Conservation (phyloP, 345 rosid species). For the Noccaea caerulescens region DNA sequence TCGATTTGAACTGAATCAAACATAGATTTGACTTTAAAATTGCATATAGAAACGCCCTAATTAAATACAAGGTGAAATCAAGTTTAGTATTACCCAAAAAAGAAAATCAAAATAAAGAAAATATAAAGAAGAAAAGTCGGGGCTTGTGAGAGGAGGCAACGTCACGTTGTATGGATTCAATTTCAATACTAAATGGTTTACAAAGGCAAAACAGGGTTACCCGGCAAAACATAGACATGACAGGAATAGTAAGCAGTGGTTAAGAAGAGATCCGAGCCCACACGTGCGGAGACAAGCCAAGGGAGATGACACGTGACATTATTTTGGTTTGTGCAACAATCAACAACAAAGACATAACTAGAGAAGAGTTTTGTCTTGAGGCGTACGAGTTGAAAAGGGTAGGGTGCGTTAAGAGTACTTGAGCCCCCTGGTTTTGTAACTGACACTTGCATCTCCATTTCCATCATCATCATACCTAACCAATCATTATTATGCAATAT, state of each 20-base stretch:
- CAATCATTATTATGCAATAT: constrained; percentile 16
- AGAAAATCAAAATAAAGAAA: not conserved
- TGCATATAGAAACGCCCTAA: too few relatives aligned
- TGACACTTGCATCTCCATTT: constrained; percentile 22
- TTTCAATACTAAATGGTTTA: constrained; percentile 25
- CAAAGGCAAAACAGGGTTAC: constrained; percentile 26
- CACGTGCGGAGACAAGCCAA: constrained; percentile 43
- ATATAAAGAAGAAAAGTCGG: not conserved
- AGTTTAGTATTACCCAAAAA: not conserved
- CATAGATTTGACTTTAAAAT: not conserved
- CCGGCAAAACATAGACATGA: constrained; percentile 36
- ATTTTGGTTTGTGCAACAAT: constrained; percentile 20
- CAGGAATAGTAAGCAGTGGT: constrained; percentile 42
- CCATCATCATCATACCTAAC: constrained; percentile 20
- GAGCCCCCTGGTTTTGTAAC: constrained; percentile 12
- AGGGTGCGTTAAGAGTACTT: constrained; percentile 10
- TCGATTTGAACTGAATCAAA: not conserved
- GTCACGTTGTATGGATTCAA: constrained; percentile 35
- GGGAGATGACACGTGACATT: constrained; percentile 37
- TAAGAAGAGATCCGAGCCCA: constrained; percentile 41
- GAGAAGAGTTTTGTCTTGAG: constrained; percentile 30
- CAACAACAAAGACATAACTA: constrained; percentile 39
- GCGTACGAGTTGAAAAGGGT: constrained; percentile 23
- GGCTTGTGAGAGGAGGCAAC: constrained; percentile 1
- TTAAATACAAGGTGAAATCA: not conserved